Percentiles rank a stretch among this genome's conserved stretches.
Conservation (phyloP, 148 eudicot genomes). For the Agrostemma githago region DNA sequence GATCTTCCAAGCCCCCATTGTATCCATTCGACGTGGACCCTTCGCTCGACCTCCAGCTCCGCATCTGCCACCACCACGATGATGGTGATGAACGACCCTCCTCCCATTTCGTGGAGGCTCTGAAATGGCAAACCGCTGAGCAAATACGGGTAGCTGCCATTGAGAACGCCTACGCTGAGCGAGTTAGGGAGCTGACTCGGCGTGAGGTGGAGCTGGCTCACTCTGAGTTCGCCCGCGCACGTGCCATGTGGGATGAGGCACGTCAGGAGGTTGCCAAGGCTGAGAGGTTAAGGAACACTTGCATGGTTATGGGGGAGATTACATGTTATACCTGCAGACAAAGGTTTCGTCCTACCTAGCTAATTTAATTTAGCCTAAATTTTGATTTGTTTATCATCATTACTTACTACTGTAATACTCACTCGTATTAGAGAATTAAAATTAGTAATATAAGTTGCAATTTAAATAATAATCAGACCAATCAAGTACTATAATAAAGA, state of each 20-base stretch:
- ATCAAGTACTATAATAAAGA: not conserved
- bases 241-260: conserved; percentile 78
- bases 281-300: conserved; percentile 48
- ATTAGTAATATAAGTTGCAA: not conserved
- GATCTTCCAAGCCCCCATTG: conserved; percentile 13
- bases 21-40: conserved; percentile 22
- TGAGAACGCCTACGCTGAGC: conserved; percentile 87
- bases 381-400: not conserved
- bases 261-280: conserved; percentile 62
- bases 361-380: not conserved
- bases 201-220: conserved; percentile 83
- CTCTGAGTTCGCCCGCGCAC: conserved; percentile 73
- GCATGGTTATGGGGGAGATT: conserved; percentile 60
- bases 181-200: conserved; percentile 71
- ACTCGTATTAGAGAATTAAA: not conserved
- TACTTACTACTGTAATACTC: not conserved
- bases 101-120: conserved; percentile 32
- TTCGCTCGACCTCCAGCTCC: conserved; percentile 65
- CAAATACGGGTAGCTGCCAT: conserved; percentile 66
- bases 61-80: conserved; percentile 37
- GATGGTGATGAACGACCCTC: not conserved
- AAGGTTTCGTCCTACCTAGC: conserved; percentile 43
- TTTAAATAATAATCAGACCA: not conserved
- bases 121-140: conserved; percentile 81
- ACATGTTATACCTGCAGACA: conserved; percentile 84